Evolutionary conservation across 2,329 filamentous ascomycete genomes (phyloP), one percentile per base, ranked within the genome.

Genomic region (Pseudopyrenochaeta lycopersici): DNA sequence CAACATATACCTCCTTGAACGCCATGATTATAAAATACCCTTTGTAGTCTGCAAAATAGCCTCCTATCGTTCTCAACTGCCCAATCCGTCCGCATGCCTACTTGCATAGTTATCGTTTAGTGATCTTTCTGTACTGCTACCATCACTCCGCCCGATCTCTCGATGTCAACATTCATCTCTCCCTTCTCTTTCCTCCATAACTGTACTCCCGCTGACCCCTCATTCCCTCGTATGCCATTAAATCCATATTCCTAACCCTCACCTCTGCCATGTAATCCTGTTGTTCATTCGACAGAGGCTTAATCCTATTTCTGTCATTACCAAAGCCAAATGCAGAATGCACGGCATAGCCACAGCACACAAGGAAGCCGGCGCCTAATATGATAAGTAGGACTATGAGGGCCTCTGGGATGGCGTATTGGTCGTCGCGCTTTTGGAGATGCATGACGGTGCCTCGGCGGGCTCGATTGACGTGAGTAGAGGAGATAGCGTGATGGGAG

Each of bases 241-340:
- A 29, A 1, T 58, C 42, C 46, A 63, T 46, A 31, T 66, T 67
- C 39, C 58, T 40, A 0, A 51, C 32, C 27, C 60, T 40, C 11
- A 68, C 64, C 32, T 63, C 63, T 2, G 61, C 53, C 66, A 68
- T 68, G 23, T 68, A 68, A 12, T 58, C 52, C 15, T 53, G 53
- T 35, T 68, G 66, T n/a, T 56, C 61, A 3, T 17, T 35, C 1
- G 47, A 52, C 14, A 52, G 38, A 0, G 48, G 54, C 44, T 57
- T 63, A 40, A 66, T 38, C 1, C 44, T 47, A 15, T 63, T 60
- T 2, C 20, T 41, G 15, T 54, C 46, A 7, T 29, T 4, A 12
- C 23, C 35, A 36, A 66, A 62, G 9, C 61, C 63, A 38, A 60
- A 65, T 12, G 52, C 50, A 7, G 49, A 48, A 33, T 66, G 56